A percentile compares a stretch with the other conserved stretches of the same genome.
phyloP scores from a whole-genome alignment of 1,284 basidiomycete species.

The Ganoderma lucidum region DNA sequence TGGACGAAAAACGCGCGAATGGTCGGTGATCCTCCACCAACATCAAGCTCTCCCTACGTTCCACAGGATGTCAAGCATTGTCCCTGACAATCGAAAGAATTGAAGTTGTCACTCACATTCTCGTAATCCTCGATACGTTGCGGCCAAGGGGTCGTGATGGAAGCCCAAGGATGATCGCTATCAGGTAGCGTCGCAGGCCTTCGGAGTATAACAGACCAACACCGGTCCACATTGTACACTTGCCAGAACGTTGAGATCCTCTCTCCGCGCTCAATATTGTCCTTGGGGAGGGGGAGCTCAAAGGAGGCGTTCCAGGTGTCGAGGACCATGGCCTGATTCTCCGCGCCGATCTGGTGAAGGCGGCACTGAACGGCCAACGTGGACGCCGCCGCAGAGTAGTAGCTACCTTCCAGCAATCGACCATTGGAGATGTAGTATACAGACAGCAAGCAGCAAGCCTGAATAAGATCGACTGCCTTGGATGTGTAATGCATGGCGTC shows the following conservation, averaged over 20 bases:
- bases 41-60: conserved; percentile 62
- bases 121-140: conserved; percentile 46
- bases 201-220: conserved; percentile 49
- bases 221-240: conserved; percentile 51
- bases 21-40: conserved; percentile 59
- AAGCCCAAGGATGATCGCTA: conserved; percentile 45
- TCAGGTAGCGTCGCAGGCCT: conserved; percentile 50
- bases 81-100: neutral
- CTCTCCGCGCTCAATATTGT: conserved; percentile 54
- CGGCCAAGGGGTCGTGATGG: conserved; percentile 52
- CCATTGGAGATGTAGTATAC: conserved; percentile 79
- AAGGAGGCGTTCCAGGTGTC: conserved; percentile 49
- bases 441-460: conserved; percentile 75
- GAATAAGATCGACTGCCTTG: conserved; percentile 72
- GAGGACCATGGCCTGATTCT: conserved; percentile 39
- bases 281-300: conserved; percentile 62
- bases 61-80: neutral
- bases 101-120: conserved; percentile 25
- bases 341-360: conserved; percentile 59
- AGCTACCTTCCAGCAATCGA: conserved; percentile 74
- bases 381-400: conserved; percentile 73
- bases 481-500: conserved; percentile 63
- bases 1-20: conserved; percentile 64
- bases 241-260: conserved; percentile 54
- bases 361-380: conserved; percentile 72